Conservation (phyloP, 2,329 filamentous ascomycete genomes). For the Claviceps quebecensis region DNA sequence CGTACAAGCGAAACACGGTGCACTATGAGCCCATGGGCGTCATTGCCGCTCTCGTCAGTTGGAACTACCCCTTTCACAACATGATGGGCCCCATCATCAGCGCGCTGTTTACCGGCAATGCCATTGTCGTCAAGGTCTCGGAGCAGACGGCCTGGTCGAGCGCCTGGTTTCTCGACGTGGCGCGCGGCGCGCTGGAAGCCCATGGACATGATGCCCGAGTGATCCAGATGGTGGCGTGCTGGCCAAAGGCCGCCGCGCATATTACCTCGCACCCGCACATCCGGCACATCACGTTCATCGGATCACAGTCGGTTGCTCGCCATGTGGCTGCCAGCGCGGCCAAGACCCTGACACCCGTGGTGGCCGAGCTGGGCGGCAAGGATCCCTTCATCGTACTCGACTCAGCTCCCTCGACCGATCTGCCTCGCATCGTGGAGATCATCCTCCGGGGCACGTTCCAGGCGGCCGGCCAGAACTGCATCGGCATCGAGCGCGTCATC, state of each 20-base stretch:
- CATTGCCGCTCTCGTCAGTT: slow-evolving; percentile 82
- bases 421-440: slow-evolving; percentile 63
- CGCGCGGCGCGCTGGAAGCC: slow-evolving; percentile 61
- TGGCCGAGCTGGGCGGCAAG: slow-evolving; percentile 88
- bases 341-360: slow-evolving; percentile 71
- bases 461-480: slow-evolving; percentile 91
- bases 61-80: slow-evolving; percentile 98
- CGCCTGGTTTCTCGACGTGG: slow-evolving; percentile 66
- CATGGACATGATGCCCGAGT: slow-evolving; percentile 74
- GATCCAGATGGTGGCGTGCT: slow-evolving; percentile 75
- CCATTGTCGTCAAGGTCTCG: slow-evolving; percentile 82
- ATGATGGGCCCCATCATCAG: slow-evolving; percentile 83
- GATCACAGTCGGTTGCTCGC: slow-evolving; percentile 73
- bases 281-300: slow-evolving; percentile 90
- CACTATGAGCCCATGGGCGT: slow-evolving; percentile 86
- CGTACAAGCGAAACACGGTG: slow-evolving; percentile 87
- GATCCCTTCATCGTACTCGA: slow-evolving; percentile 85
- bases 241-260: slow-evolving; percentile 67
- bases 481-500: slow-evolving; percentile 89
- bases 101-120: slow-evolving; percentile 81
- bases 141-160: slow-evolving; percentile 94
- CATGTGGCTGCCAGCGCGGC: slow-evolving; percentile 78
- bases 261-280: slow-evolving; percentile 77
- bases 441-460: slow-evolving; percentile 91
- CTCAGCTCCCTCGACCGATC: slow-evolving; percentile 46